Conservation (phyloP, 495 filamentous ascomycete species). For the Choiromyces venosus region DNA sequence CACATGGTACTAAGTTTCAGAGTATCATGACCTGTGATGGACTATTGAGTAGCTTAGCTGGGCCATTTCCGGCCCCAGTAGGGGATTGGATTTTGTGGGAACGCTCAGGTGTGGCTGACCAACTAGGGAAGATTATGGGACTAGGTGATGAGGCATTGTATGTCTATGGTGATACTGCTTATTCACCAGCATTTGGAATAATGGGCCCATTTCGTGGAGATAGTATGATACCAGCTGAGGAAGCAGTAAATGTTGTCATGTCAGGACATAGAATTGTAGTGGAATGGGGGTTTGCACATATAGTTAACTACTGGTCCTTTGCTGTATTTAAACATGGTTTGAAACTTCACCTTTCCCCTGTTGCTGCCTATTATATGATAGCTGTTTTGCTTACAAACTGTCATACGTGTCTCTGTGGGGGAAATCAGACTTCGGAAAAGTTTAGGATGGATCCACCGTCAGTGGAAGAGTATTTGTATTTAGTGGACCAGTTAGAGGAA, state of each 20-base stretch:
- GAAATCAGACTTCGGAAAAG: background rate
- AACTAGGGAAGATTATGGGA: no score
- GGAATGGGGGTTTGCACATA: background rate
- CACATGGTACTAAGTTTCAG: no score
- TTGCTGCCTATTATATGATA: background rate
- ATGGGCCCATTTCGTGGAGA: background rate
- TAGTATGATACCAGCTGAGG: background rate
- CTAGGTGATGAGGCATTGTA: no score
- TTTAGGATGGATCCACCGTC: background rate
- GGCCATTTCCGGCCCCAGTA: no score
- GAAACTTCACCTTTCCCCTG: background rate
- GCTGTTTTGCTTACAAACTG: background rate
- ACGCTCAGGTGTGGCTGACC: no score
- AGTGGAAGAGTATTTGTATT: background rate
- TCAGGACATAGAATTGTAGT: background rate
- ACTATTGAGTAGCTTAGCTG: no score
- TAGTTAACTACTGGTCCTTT: background rate
- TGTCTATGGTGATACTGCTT: background rate
- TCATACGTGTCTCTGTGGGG: background rate
- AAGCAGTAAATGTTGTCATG: background rate
- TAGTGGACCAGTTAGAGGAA: background rate
- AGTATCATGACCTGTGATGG: no score
- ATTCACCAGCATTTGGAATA: background rate
- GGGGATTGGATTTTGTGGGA: no score
- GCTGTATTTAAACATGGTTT: background rate